These are phyloP conservation scores for Pochonia chlamydosporia DNA, from an alignment of 2,329 filamentous ascomycete species.

Conservation along the genomic window DNA sequence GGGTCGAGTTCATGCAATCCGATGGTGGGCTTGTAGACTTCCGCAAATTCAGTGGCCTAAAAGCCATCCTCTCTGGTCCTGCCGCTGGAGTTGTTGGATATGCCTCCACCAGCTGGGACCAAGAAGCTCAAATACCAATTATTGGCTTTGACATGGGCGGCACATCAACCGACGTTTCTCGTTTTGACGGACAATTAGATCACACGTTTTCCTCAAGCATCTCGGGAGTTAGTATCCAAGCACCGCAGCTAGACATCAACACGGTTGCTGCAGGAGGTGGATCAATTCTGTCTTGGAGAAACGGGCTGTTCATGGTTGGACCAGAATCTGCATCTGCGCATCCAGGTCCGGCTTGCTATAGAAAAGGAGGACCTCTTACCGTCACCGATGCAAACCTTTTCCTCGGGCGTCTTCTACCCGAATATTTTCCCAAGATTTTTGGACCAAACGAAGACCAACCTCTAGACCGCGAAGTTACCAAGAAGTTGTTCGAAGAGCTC, in stretches of 20 bases:
- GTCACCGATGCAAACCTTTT: constrained; percentile 68
- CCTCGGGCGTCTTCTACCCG: constrained; percentile 52
- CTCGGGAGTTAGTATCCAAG: constrained; percentile 71
- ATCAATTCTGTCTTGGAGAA: constrained; percentile 62
- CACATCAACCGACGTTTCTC: constrained; percentile 67
- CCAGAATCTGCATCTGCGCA: constrained; percentile 66
- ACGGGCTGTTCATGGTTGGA: constrained; percentile 67
- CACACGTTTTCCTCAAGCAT: constrained; percentile 66
- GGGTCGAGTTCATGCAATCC: constrained; percentile 70
- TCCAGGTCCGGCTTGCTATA: constrained; percentile 65
- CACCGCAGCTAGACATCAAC: constrained; percentile 74
- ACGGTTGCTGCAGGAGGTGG: constrained; percentile 72
- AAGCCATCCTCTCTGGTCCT: constrained; percentile 65
- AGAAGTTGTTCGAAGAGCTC: constrained; percentile 33
- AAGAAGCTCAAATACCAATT: constrained; percentile 58
- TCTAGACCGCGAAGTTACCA: constrained; percentile 33
- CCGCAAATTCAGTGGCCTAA: constrained; percentile 59
- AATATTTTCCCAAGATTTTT: constrained; percentile 63
- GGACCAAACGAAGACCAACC: constrained; percentile 13
- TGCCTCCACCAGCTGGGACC: constrained; percentile 66
- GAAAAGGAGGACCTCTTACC: constrained; percentile 66
- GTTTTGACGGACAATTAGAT: constrained; percentile 48
- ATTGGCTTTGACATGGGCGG: constrained; percentile 71
- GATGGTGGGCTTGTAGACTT: constrained; percentile 46
- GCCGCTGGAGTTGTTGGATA: constrained; percentile 72